phyloP scores from a whole-genome alignment of 306 rosid species.

The Trifolium pratense region DNA sequence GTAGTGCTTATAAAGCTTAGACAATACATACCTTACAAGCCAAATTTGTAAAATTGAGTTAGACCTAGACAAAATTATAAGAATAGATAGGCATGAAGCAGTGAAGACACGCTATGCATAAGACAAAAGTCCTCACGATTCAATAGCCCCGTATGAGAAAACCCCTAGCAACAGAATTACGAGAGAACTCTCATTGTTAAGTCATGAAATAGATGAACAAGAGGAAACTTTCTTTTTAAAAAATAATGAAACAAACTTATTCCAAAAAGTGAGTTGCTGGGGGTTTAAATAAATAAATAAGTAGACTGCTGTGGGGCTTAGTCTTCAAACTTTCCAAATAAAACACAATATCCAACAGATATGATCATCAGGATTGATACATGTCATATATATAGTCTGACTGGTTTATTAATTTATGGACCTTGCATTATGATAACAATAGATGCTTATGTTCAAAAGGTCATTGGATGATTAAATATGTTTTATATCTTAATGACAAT shows the following conservation, averaged over 20 bases:
- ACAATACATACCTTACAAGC: too few relatives aligned
- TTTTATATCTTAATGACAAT: background rate
- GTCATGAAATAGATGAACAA: background rate
- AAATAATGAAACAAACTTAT: background rate
- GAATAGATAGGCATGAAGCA: too few relatives aligned
- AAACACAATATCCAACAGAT: background rate
- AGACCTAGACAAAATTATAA: too few relatives aligned
- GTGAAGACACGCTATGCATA: background rate
- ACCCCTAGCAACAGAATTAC: background rate
- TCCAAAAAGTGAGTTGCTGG: background rate
- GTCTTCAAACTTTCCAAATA: background rate
- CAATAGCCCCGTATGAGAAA: background rate
- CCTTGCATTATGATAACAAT: background rate
- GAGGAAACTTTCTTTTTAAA: background rate
- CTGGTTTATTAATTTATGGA: slow-evolving; percentile 15
- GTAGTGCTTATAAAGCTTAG: background rate
- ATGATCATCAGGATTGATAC: background rate
- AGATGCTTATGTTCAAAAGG: background rate
- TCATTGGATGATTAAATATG: background rate
- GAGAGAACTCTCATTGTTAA: background rate
- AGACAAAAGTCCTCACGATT: background rate
- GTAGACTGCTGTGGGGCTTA: background rate
- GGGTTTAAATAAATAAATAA: background rate
- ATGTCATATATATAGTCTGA: background rate
- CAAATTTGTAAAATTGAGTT: too few relatives aligned